These are phyloP conservation scores for Mallotus nudiflorus DNA, from an alignment of 345 rosid species.

Conservation along the genomic window DNA sequence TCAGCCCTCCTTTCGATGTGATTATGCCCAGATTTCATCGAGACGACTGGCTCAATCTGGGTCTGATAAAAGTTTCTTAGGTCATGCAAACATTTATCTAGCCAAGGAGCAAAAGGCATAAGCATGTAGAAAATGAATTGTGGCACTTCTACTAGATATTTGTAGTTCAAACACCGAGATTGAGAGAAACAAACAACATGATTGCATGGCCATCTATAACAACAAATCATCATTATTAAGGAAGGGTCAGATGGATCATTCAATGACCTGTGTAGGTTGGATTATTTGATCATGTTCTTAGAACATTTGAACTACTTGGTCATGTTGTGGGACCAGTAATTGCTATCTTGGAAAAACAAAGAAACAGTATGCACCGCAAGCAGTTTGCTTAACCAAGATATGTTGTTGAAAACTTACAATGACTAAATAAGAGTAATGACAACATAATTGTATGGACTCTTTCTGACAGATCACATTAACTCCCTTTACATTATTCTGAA, in stretches of 20 bases:
- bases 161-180: not conserved
- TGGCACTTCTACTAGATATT: not conserved
- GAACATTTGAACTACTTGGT: too few species aligned
- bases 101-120: not conserved
- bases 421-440: not conserved
- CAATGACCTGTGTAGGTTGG: too few species aligned
- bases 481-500: not conserved
- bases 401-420: not conserved
- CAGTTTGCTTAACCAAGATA: not conserved
- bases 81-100: too few species aligned
- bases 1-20: too few species aligned
- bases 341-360: not conserved
- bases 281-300: too few species aligned
- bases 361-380: not conserved
- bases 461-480: conserved; percentile 4
- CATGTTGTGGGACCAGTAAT: not conserved
- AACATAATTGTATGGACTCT: not conserved
- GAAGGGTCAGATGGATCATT: too few species aligned
- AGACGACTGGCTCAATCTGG: too few species aligned
- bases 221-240: not conserved
- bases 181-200: not conserved
- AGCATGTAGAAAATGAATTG: not conserved
- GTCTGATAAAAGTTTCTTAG: too few species aligned
- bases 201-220: not conserved
- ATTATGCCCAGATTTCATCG: too few species aligned